phyloP scores from a whole-genome alignment of 768 basidiomycete genomes.

The Tulasnella sp. region DNA sequence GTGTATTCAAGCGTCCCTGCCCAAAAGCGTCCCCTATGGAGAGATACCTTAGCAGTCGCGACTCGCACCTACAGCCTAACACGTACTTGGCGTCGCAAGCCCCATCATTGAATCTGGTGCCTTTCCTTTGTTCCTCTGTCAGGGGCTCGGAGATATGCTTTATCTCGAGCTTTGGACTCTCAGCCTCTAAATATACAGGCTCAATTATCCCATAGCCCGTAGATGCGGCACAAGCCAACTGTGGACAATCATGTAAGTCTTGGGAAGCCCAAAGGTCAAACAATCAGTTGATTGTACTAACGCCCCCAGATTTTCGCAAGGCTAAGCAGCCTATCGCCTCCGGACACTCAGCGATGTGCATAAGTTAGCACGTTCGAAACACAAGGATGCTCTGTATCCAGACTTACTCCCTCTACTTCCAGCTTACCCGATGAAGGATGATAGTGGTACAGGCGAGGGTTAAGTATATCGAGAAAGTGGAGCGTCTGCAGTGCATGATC shows the following conservation, averaged over 20 bases:
- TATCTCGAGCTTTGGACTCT: conserved; percentile 28
- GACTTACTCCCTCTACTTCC: background rate
- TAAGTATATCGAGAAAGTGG: conserved; percentile 61
- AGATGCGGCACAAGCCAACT: conserved; percentile 53
- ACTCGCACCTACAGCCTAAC: background rate
- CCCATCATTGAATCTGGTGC: conserved; percentile 60
- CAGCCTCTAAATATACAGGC: too few species aligned
- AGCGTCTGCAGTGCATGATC: conserved; percentile 41
- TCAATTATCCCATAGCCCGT: conserved; percentile 45
- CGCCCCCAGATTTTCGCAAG: conserved; percentile 40
- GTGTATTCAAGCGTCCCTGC: conserved; percentile 46
- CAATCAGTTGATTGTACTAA: conserved; percentile 26
- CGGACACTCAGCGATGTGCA: conserved; percentile 38
- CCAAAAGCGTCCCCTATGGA: conserved; percentile 46
- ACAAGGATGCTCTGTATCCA: conserved; percentile 30
- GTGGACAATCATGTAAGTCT: background rate
- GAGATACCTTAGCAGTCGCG: background rate
- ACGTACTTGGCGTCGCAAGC: conserved; percentile 39
- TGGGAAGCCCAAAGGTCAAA: background rate
- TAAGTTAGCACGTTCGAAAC: conserved; percentile 37
- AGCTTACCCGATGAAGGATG: background rate
- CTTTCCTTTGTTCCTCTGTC: conserved; percentile 20
- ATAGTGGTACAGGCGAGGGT: conserved; percentile 28
- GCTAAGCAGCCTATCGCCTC: conserved; percentile 49
- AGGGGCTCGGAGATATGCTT: conserved; percentile 45